Conservation (phyloP, 2,329 filamentous ascomycete species). For the Davidsoniella neocaledoniae region DNA sequence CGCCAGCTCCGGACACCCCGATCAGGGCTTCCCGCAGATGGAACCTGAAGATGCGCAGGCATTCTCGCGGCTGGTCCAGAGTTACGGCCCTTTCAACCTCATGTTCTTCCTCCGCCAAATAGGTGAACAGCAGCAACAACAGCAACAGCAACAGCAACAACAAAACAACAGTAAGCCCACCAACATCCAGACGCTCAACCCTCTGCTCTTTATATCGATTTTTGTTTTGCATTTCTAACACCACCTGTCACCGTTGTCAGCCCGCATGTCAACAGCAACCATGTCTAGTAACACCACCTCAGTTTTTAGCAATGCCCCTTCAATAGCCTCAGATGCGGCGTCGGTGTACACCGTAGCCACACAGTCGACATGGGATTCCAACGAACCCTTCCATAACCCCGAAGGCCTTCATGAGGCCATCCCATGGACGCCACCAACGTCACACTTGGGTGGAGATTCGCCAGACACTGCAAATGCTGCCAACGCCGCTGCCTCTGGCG, state of each 20-base stretch:
- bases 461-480: slow-evolving; percentile 10
- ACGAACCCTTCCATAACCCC: slow-evolving; percentile 7
- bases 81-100: slow-evolving; percentile 14
- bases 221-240: neutral
- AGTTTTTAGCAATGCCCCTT: slow-evolving; percentile 26
- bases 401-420: slow-evolving; percentile 7
- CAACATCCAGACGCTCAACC: no score
- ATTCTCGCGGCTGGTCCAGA: slow-evolving; percentile 10
- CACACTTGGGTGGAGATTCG: slow-evolving; percentile 6
- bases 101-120: slow-evolving; percentile 14
- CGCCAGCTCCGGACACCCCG: neutral
- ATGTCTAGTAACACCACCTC: slow-evolving; percentile 25
- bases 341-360: slow-evolving; percentile 10
- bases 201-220: no score
- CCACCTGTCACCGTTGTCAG: slow-evolving; percentile 14
- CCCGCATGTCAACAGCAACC: slow-evolving; percentile 24
- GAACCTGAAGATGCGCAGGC: slow-evolving; percentile 12
- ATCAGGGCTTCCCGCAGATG: slow-evolving; percentile 12
- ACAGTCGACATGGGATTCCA: slow-evolving; percentile 12
- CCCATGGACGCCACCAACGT: slow-evolving; percentile 10
- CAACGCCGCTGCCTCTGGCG: slow-evolving; percentile 13
- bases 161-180: no score
- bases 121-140: slow-evolving; percentile 6
- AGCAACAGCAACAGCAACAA: no score
- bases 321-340: slow-evolving; percentile 22